A percentile compares a stretch with the other conserved stretches of the same genome.
Conservation (phyloP, 208 protist genomes). For the Acanthamoeba triangularis region DNA sequence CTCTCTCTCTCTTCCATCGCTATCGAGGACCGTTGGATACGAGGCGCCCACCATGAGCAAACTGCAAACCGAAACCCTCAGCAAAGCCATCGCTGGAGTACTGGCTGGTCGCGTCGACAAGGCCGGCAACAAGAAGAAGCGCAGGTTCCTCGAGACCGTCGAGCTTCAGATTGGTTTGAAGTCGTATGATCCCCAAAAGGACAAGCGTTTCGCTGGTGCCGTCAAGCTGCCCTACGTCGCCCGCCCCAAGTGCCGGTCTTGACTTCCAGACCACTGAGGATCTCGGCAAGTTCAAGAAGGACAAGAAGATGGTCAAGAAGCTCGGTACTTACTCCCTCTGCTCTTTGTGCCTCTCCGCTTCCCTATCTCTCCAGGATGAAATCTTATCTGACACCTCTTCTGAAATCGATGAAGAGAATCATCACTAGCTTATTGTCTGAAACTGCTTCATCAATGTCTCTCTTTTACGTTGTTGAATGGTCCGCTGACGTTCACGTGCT, state of each 20-base stretch:
- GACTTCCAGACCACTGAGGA: constrained; percentile 97
- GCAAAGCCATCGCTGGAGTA: constrained; percentile 69
- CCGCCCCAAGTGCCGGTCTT: constrained; percentile 94
- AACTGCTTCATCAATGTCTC: background rate
- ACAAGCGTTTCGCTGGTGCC: constrained; percentile 99
- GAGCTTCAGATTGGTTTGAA: constrained; percentile 99
- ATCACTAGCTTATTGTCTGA: background rate
- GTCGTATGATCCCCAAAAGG: constrained; percentile 99
- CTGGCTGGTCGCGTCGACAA: constrained; percentile 47
- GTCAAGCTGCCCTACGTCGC: constrained; percentile 95
- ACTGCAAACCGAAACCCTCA: constrained; percentile 78
- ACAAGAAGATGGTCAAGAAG: constrained; percentile 99
- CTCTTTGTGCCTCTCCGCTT: background rate
- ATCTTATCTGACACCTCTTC: constrained; percentile 68
- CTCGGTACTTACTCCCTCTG: constrained; percentile 86
- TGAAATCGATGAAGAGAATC: constrained; percentile 30
- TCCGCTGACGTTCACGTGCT: background rate
- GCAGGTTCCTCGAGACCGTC: constrained; percentile 98
- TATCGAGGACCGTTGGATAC: constrained; percentile 52
- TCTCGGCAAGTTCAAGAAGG: constrained; percentile 99
- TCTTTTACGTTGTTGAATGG: background rate
- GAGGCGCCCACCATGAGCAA: constrained; percentile 53
- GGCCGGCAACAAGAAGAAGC: constrained; percentile 71
- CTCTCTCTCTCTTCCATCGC: constrained; percentile 23
- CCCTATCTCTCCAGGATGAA: constrained; percentile 23